Base-by-base conservation (phyloP, 2,329 filamentous ascomycete genomes). In the Pseudofabraea citricarpa region DNA sequence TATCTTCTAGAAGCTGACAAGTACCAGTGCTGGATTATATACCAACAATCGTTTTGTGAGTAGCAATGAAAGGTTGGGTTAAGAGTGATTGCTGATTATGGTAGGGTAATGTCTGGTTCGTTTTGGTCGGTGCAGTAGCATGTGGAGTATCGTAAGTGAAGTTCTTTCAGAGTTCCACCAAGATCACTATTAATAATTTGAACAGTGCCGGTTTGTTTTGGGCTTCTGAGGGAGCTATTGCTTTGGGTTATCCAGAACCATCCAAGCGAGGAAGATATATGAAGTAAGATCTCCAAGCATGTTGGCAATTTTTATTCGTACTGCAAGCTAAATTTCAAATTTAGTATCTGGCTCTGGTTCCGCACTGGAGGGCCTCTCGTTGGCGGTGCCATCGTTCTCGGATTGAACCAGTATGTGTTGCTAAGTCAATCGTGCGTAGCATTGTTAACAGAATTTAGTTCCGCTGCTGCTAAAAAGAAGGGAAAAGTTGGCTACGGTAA, bases 181-280 rank as follows among this genome's bases (percentile, higher is more conserved):
- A 2, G 15, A 15, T 16, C 5, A 23, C 5, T 31, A 12, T 9
- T 18, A 8, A 39, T 12, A 27, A 15, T 32, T 32, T 40, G n/a
- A 6, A 6, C 38, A 61, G 54, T 10, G 49, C 49, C 0, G 83
- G 83, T 0, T 68, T 87, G 2, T 87, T 87, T 61, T 88, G 84
- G 84, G 81, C 80, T 68, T 77, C 82, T 0, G 84, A 88, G 59
- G 81, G 80, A 1, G 83, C 84, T 1, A 84, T 88, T 44, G 83
- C 83, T 0, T 76, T 87, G 22, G 74, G 80, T 0, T 87, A 87
- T 51, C 83, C 83, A 0, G 83, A 87, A 53, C 80, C 81, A 0
- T 79, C 76, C 58, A 83, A 84, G 40, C 72, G 75, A 42, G 81
- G 80, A 1, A 73, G 74, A 21, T 75, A 79, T 15, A 43, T 43